Evolutionary conservation across 352 stramenopile genomes (phyloP), one percentile per base, ranked within the genome.

Genomic region (Phytophthora syringae): DNA sequence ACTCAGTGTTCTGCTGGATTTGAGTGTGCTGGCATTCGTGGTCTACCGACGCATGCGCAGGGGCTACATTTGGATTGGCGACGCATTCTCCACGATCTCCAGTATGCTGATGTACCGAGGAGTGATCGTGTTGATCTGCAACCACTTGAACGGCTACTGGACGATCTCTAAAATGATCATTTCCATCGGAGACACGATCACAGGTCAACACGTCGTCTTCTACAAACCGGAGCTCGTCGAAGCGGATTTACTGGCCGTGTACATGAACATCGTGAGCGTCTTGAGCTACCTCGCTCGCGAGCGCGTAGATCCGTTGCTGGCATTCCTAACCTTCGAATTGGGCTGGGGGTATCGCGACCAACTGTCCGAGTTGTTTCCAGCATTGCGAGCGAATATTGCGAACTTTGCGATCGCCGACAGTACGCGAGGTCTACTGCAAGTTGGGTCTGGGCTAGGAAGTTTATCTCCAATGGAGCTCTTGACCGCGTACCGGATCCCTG

Each of bases 61-160:
- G 5, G 70, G 74, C 3, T 62, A 70, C 42, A 52, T 81, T 57
- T 84, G 76, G 76, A 59, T 85, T 13, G 74, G 76, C 7, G 72
- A 77, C 36, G 73, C 70, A 2, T 82, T 85, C 24, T 67, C 68
- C 2, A 64, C 62, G 0, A 66, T 85, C n/a, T 82, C 76, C 0
- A 68, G 50, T 5, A 60, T 61, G 49, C 52, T 85, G 4, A 18
- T 80, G 1, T 55, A 72, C 24, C 76, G 76, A 12, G 76, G 76
- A 0, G 30, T 77, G 3, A 39, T 75, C 12, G 63, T 80, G 16
- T 18, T 82, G 4, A 12, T 82, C 9, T 72, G 64, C 48, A 78
- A 60, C 24, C 44, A 67, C 1, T 28, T 84, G 30, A 79, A 84
- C 51, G 72, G 64, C 24, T 79, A 65, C 40, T 82, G 64, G 67